Conservation (phyloP, 2,329 filamentous ascomycete genomes). For the Sporothrix dimorphospora region DNA sequence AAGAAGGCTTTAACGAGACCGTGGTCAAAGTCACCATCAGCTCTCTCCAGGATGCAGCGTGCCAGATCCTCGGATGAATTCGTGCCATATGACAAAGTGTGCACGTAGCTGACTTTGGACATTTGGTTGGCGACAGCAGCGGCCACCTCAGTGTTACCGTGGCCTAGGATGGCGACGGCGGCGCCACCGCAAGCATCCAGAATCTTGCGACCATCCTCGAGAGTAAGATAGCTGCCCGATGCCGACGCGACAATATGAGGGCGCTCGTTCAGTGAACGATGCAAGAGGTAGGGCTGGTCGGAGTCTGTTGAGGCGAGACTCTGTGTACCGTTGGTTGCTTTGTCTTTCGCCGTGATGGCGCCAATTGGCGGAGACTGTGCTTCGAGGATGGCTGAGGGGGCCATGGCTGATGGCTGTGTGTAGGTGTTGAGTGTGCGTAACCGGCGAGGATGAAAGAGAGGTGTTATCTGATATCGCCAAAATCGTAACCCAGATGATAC, state of each 20-base stretch:
- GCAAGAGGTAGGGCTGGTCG: constrained; percentile 26
- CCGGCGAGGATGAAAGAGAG: background rate
- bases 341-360: background rate
- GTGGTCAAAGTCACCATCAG: constrained; percentile 38
- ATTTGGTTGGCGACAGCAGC: constrained; percentile 61
- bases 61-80: constrained; percentile 54
- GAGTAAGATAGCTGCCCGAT: constrained; percentile 21
- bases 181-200: constrained; percentile 76
- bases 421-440: background rate
- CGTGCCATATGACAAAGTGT: constrained; percentile 56
- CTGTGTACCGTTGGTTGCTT: background rate
- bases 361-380: background rate
- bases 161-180: constrained; percentile 72
- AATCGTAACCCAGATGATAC: background rate
- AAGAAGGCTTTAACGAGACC: constrained; percentile 47
- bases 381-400: background rate
- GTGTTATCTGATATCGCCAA: constrained; percentile 8
- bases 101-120: constrained; percentile 38
- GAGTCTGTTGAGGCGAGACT: background rate
- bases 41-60: constrained; percentile 39
- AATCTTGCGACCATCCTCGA: constrained; percentile 55
- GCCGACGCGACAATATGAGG: constrained; percentile 18
- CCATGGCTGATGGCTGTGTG: background rate
- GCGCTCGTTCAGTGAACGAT: constrained; percentile 27
- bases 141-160: constrained; percentile 63